Evolutionary conservation across 169 alveolate species (phyloP), one percentile per base, ranked within the genome.

Genomic region (Plasmodium ovale): DNA sequence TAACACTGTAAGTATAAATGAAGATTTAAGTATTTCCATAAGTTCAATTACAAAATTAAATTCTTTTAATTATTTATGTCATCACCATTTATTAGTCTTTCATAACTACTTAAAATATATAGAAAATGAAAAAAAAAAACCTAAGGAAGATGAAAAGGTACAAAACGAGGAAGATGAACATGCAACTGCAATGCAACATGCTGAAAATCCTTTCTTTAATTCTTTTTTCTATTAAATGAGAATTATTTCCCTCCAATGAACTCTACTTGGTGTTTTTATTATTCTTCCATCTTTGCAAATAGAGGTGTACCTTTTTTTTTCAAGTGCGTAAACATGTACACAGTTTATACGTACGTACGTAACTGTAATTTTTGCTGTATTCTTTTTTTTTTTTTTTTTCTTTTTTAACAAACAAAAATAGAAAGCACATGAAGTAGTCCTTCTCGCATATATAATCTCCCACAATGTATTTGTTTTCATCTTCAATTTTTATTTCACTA

Each of bases 11-110:
- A 84, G 91, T 71, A 25, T 68, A 35, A 84, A 84, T 56, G 87
- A 84, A 39, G 85, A 68, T 62, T 70, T 84, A 84, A 84, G 68
- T 29, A 68, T 84, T 51, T 84, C 91, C 2, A 56, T 84, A 37
- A 84, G 74, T 68, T 49, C 91, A 39, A 84, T 84, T 42, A 67
- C 53, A 19, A 84, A 84, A 71, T 33, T 84, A 60, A 42, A 84
- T 33, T 84, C 91, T 3, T 59, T 84, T 33, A 68, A 67, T 60
- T 70, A 84, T 68, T 84, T 84, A 59, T 84, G 91, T 31, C 91
- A 84, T 33, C 91, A 84, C 47, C 79, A 84, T 53, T 84, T 84
- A 60, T 54, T 84, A 70, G 91, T 84, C 16, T 68, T 84, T 23
- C 72, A 84, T 67, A 58, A 68, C 19, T 84, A 84, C 44, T 65